A percentile compares a stretch with the other conserved stretches of the same genome.
phyloP scores from a whole-genome alignment of 169 alveolate species.

The Plasmodium relictum region DNA sequence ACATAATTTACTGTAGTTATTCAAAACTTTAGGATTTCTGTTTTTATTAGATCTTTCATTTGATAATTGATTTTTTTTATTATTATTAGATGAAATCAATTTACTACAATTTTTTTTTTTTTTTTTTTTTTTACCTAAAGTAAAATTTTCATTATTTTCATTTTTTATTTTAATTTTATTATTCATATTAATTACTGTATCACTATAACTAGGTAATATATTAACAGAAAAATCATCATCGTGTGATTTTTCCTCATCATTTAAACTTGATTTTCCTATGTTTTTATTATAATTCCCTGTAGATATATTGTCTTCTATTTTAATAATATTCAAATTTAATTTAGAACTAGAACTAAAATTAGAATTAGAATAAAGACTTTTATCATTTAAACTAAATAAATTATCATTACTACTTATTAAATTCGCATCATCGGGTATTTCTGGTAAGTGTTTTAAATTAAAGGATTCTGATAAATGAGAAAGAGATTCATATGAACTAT shows the following conservation, averaged over 20 bases:
- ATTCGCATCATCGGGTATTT: slow-evolving; percentile 14
- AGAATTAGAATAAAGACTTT: neutral
- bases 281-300: neutral
- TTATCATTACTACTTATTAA: slow-evolving; percentile 21
- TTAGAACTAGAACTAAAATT: neutral
- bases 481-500: neutral
- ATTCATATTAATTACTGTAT: neutral
- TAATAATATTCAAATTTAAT: neutral
- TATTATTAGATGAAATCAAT: neutral
- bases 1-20: neutral
- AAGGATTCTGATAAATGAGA: slow-evolving; percentile 24
- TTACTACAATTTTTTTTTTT: neutral
- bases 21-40: neutral
- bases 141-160: neutral
- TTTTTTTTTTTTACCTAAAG: neutral
- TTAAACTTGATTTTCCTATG: neutral
- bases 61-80: neutral
- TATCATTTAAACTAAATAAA: neutral
- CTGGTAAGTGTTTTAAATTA: slow-evolving; percentile 17
- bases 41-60: neutral
- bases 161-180: too few relatives aligned
- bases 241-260: neutral
- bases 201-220: neutral
- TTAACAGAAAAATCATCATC: neutral
- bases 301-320: neutral